Percentiles rank a stretch among this genome's conserved stretches.
Evolutionary conservation across 2,329 filamentous ascomycete species (phyloP).

Genomic region (Penicillium occitanis): DNA sequence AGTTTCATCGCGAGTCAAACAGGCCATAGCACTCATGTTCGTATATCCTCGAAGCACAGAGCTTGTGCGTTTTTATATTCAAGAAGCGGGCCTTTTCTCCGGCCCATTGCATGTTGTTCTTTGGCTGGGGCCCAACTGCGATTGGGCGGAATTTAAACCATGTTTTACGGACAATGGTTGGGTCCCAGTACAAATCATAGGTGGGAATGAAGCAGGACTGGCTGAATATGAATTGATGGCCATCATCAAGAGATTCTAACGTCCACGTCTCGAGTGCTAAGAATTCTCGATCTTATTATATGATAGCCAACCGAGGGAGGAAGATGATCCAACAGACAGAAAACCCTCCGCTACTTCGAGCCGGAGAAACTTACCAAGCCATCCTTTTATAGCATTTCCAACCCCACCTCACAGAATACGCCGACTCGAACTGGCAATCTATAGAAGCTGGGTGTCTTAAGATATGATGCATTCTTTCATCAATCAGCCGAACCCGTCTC

Average conservation of each 20-base stretch:
- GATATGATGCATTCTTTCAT: neutral
- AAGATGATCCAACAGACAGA: neutral
- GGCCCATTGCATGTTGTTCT: neutral
- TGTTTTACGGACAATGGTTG: slow-evolving; percentile 25
- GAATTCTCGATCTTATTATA: neutral
- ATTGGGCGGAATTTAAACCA: slow-evolving; percentile 24
- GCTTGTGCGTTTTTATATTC: neutral
- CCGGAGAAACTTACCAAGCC: neutral
- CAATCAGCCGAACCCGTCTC: neutral
- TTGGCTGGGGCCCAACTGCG: slow-evolving; percentile 22
- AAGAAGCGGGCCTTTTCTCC: neutral
- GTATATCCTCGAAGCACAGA: slow-evolving; percentile 7
- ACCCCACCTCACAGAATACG: neutral
- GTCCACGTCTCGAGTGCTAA: neutral
- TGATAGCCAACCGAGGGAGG: neutral
- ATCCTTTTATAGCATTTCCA: neutral
- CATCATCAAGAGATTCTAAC: neutral
- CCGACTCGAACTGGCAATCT: neutral
- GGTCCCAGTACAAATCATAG: neutral
- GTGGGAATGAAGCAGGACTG: neutral
- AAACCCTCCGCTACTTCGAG: neutral
- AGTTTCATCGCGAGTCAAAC: neutral
- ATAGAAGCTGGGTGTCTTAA: neutral
- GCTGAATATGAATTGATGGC: slow-evolving; percentile 13
- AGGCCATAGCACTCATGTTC: slow-evolving; percentile 5